Conservation (phyloP, 1,284 basidiomycete genomes). For the Exsudoporus floridanus region DNA sequence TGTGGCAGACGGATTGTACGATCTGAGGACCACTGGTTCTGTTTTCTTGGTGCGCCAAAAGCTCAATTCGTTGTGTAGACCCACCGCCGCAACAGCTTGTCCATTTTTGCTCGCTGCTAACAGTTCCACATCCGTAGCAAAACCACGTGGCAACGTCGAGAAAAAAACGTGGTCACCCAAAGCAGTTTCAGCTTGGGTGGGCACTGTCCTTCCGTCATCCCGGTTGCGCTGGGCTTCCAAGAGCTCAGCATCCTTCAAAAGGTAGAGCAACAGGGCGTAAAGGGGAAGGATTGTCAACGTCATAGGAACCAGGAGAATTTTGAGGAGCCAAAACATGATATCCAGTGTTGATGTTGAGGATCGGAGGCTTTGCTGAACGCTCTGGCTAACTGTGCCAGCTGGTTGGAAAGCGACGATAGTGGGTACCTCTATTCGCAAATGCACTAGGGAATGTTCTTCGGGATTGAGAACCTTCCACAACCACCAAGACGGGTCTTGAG, state of each 20-base stretch:
- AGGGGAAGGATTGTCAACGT: constrained; percentile 72
- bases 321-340: constrained; percentile 70
- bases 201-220: constrained; percentile 42
- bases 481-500: constrained; percentile 52
- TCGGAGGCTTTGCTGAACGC: constrained; percentile 39
- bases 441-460: constrained; percentile 63
- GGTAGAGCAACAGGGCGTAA: constrained; percentile 81
- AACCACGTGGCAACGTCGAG: constrained; percentile 71
- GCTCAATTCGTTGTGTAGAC: constrained; percentile 73
- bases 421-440: constrained; percentile 79
- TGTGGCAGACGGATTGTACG: constrained; percentile 39
- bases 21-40: constrained; percentile 41
- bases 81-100: constrained; percentile 64
- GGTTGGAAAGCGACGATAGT: constrained; percentile 70
- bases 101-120: constrained; percentile 72
- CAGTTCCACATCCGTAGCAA: constrained; percentile 79
- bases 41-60: constrained; percentile 58
- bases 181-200: constrained; percentile 36
- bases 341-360: constrained; percentile 51
- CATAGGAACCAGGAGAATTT: constrained; percentile 86
- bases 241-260: constrained; percentile 89
- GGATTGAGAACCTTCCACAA: constrained; percentile 87
- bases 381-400: constrained; percentile 30
- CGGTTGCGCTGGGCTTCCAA: constrained; percentile 81
- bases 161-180: constrained; percentile 56